Evolutionary conservation across 1,284 basidiomycete species (phyloP), one percentile per base, ranked within the genome.

Genomic region (Heterobasidion annosum): DNA sequence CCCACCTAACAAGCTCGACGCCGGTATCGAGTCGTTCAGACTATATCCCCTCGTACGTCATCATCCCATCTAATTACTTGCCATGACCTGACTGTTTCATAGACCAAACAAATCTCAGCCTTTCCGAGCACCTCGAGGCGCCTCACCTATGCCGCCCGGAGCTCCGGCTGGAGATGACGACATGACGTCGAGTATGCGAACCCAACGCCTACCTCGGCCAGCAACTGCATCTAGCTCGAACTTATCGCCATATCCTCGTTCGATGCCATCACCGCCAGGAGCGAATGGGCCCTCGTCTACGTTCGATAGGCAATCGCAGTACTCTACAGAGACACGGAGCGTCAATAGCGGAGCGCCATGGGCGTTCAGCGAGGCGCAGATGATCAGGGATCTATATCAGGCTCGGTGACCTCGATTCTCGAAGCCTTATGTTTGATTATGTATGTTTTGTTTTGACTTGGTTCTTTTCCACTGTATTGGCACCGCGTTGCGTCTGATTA

Each of bases 1-100:
- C 63, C 13, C 63, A 64, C 3, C 59, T 63, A 34, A 40, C 57
- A 34, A 37, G 34, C n/a, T 16, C 33, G 25, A 5, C 5, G 25
- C 25, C 25, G 25, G 25, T 25, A 25, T 25, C 25, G 25, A 25
- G 25, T 25, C 25, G 25, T 25, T 4, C 25, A 25, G 25, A 25
- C 3, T 25, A 25, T 25, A 25, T 25, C 4, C 3, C 25, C 5
- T 25, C 25, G 25, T 25, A 25, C 25, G 25, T 25, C 25, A 0
- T 32, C 25, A 19, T 16, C 8, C 7, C n/a, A 9, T 13, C 10
- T 50, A 1, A 6, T 44, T 10, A 6, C 8, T 25, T 2, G 25
- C 13, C 44, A 34, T 19, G 8, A 35, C 9, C 34, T 16, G 12
- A 44, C 19, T 13, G 18, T 12, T 7, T 16, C 15, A 6, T 16